Percentiles rank a stretch among this genome's conserved stretches.
Evolutionary conservation across 805 yeast species (phyloP).

Genomic region (Saturnispora besseyi): DNA sequence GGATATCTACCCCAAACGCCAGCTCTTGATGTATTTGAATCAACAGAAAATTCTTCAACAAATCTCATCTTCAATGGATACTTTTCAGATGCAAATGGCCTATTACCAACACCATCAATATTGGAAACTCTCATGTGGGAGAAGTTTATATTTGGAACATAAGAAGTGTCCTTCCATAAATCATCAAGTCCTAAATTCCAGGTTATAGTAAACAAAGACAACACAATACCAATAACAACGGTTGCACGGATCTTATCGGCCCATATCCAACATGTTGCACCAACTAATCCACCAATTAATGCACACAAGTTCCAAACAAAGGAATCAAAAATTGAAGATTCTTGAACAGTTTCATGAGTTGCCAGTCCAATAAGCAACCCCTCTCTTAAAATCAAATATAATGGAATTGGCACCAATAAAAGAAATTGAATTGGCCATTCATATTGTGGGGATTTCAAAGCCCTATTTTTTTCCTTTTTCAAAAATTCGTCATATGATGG

Average conservation of each 20-base stretch:
- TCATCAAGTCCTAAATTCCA: constrained; percentile 50
- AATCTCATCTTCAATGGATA: constrained; percentile 69
- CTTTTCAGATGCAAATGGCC: constrained; percentile 27
- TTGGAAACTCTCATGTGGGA: neutral
- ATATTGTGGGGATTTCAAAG: constrained; percentile 44
- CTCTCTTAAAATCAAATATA: constrained; percentile 43
- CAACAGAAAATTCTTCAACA: constrained; percentile 49
- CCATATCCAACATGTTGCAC: constrained; percentile 7
- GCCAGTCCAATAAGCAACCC: constrained; percentile 56
- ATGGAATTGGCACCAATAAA: constrained; percentile 54
- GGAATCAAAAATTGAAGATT: constrained; percentile 39
- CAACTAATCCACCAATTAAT: constrained; percentile 25
- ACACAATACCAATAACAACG: neutral
- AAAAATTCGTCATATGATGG: constrained; percentile 21
- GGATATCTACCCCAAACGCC: constrained; percentile 38
- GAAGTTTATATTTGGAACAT: neutral
- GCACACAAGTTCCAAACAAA: constrained; percentile 30
- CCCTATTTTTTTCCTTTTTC: constrained; percentile 23
- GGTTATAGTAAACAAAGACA: neutral
- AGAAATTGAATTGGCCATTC: constrained; percentile 79
- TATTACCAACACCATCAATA: constrained; percentile 2
- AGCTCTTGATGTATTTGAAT: constrained; percentile 14
- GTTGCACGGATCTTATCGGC: constrained; percentile 5
- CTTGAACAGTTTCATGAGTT: constrained; percentile 62
- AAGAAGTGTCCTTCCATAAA: constrained; percentile 45